Percentiles rank a stretch among this genome's conserved stretches.
phyloP scores from a whole-genome alignment of 805 yeast species.

The Pichia pseudocactophila region DNA sequence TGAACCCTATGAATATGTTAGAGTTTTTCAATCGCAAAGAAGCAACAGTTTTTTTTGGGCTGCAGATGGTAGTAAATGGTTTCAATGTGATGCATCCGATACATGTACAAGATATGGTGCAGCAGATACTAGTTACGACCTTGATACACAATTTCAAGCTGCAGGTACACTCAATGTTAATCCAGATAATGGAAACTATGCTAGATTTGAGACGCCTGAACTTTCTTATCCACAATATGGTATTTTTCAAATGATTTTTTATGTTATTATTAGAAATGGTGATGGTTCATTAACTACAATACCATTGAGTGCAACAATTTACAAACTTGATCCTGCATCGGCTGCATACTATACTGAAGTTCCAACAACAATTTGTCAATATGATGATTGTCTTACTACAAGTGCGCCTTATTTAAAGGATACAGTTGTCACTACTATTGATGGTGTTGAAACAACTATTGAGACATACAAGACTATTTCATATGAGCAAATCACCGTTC shows the following conservation, averaged over 20 bases:
- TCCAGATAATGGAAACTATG: constrained; percentile 5
- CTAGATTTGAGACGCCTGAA: constrained; percentile 8
- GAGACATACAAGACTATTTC: constrained; percentile 5
- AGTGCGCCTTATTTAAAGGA: constrained; percentile 3
- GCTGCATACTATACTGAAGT: constrained; percentile 3
- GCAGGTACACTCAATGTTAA: constrained; percentile 3
- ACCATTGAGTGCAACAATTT: constrained; percentile 1
- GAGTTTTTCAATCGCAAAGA: constrained; percentile 1
- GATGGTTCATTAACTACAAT: not conserved
- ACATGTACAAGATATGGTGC: constrained; percentile 3
- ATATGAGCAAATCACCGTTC: not conserved
- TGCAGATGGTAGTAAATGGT: constrained; percentile 1
- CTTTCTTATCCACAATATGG: constrained; percentile 9
- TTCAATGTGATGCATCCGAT: constrained; percentile 7
- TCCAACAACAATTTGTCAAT: constrained; percentile 9
- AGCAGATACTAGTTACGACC: not conserved
- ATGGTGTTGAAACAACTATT: constrained; percentile 1
- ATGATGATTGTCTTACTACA: constrained; percentile 10
- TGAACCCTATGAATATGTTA: constrained; percentile 3
- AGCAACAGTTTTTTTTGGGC: constrained; percentile 8
- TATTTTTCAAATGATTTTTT: constrained; percentile 1
- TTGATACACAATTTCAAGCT: constrained; percentile 10
- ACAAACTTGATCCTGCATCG: constrained; percentile 5
- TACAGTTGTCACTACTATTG: constrained; percentile 1
- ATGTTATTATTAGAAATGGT: not conserved